Conservation (phyloP, 495 filamentous ascomycete species). For the Aspergillus egyptiacus region DNA sequence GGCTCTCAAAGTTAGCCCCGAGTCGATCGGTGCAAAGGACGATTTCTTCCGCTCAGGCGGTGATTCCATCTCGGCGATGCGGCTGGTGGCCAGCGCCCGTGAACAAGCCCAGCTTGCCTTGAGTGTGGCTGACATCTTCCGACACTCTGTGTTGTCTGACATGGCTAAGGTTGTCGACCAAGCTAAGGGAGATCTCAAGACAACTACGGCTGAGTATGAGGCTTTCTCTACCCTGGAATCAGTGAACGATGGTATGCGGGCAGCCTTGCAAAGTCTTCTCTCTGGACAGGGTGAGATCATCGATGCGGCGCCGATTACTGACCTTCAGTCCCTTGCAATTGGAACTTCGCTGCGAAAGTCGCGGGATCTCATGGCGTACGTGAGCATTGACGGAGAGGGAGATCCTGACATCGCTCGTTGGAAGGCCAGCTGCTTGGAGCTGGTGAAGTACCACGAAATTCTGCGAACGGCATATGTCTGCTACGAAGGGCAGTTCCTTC, state of each 20-base stretch:
- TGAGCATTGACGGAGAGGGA: constrained; percentile 34
- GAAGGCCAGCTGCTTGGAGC: constrained; percentile 17
- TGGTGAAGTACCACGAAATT: constrained; percentile 43
- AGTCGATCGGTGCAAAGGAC: constrained; percentile 17
- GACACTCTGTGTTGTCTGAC: constrained; percentile 27
- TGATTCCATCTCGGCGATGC: constrained; percentile 39
- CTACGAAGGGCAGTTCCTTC: constrained; percentile 32
- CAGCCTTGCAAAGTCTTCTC: constrained; percentile 22
- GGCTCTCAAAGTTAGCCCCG: constrained; percentile 1
- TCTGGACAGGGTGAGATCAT: constrained; percentile 19
- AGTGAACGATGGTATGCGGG: neutral
- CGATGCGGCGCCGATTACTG: constrained; percentile 37
- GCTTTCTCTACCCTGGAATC: neutral
- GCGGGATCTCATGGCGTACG: constrained; percentile 32
- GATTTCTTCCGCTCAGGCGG: constrained; percentile 38
- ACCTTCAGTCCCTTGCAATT: constrained; percentile 49
- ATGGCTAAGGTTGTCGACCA: constrained; percentile 29
- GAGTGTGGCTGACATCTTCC: constrained; percentile 35
- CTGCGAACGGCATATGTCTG: constrained; percentile 54
- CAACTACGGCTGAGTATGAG: neutral
- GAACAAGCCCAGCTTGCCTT: constrained; percentile 12
- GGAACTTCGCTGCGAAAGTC: constrained; percentile 39
- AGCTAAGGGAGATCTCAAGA: neutral
- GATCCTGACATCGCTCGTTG: constrained; percentile 27
- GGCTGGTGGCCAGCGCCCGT: constrained; percentile 16